Evolutionary conservation across 2,329 filamentous ascomycete genomes (phyloP), one percentile per base, ranked within the genome.

Genomic region (Ophiostoma sp.): DNA sequence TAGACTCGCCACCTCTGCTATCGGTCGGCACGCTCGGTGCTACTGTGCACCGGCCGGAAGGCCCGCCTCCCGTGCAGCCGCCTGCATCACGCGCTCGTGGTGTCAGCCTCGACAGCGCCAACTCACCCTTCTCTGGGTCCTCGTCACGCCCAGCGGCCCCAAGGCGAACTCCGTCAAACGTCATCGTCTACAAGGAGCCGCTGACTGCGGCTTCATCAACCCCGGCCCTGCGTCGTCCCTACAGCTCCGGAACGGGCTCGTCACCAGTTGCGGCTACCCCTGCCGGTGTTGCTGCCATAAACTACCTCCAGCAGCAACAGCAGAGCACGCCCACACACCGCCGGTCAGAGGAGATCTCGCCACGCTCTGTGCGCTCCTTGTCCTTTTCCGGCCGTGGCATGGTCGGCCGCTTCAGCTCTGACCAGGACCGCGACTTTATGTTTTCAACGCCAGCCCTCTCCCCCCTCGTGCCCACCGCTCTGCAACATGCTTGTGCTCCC

Each of bases 401-500:
- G 52, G 45, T 44, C 7, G 69, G 70, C 18, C 71, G 70, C 4
- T 68, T 71, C 41, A 71, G 70, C 36, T 60, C 71, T 5, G 71
- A 72, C 60, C 67, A 72, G n/a, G 67, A 69, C 60, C 68, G 69
- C 6, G 65, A 69, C 12, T 42, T 41, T 12, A 73, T 74, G 4
- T 72, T 73, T 12, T 74, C 73, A 3, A 71, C 72, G 49, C 77
- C 78, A 73, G 75, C 11, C 5, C 67, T 72, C 36, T 68, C 72
- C 36, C 69, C 71, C 14, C 65, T 66, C 63, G 1, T 76, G 78
- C 38, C 78, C 83, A 81, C 85, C 0, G 81, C 87, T 9, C 78
- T 86, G 41, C 81, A 86, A 11, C 78, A 86, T 47, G 85, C 86
- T 12, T 79, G 82, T 64, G 87, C 87, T 6, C 86, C 87, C 12